Evolutionary conservation across 1,139 yeast genomes (phyloP), one percentile per base, ranked within the genome.

Genomic region (Geotrichum fermentans): DNA sequence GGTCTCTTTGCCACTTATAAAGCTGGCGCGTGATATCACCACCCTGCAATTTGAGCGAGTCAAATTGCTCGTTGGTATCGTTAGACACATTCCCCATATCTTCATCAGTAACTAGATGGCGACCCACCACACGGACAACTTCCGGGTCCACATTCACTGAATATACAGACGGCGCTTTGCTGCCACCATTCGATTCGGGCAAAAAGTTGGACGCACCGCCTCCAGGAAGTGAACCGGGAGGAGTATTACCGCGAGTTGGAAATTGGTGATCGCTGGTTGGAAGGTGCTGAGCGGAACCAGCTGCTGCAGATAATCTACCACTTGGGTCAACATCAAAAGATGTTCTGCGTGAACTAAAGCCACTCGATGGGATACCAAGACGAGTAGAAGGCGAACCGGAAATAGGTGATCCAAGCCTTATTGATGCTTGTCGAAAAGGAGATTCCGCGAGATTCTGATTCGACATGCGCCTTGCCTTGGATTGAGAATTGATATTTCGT

Each of bases 11-110:
- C 88, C 79, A 85, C 57, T 81, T 82, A 67, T 86, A 86, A 36
- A 88, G 73, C 57, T 85, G 94, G 52, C 96, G 73, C 5, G 94
- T 85, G 41, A 88, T 82, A 61, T 88, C 96, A 13, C 94, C 97
- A 22, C 96, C 95, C 63, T 83, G 95, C 24, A 80, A 66, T 52
- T 78, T 77, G 49, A 88, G 68, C 5, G 83, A 75, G 41, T 78
- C 80, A 56, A 75, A 67, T 69, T 71, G 71, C 26, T 68, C 72
- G 20, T 50, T 54, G 26, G 55, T 58, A 17, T 53, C 34, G 58
- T 43, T 37, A 26, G 43, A 40, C 36, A 26, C 43, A 35, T 49
- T 43, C 37, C 45, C 41, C 35, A 52, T 52, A 34, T 46, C 52
- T n/a, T 52, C 55, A 21, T 57, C 63, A 24, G 63, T 62, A 14